These are phyloP conservation scores for Tieghemiomyces parasiticus DNA, from an alignment of 192 early-diverging fungal genomes.

Conservation along the genomic window DNA sequence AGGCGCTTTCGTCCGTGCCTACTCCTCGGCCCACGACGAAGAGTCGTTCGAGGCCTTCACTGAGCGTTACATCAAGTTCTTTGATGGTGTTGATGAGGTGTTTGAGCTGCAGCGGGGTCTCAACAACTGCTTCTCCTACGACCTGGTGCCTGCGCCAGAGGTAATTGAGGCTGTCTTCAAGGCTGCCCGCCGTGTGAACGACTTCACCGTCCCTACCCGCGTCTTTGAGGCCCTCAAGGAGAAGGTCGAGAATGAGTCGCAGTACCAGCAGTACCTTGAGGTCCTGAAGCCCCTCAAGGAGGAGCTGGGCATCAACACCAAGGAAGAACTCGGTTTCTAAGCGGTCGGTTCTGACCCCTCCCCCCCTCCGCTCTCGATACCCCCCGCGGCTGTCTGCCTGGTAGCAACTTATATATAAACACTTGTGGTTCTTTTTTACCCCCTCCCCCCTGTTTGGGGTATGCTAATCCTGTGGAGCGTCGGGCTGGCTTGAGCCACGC, in stretches of 20 bases:
- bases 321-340: constrained; percentile 75
- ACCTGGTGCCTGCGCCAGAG: constrained; percentile 82
- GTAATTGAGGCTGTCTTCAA: constrained; percentile 80
- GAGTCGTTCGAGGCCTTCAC: constrained; percentile 67
- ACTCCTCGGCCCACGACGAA: constrained; percentile 55
- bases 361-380: too few species aligned
- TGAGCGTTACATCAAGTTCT: constrained; percentile 66
- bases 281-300: constrained; percentile 74
- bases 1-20: constrained; percentile 27
- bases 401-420: too few species aligned
- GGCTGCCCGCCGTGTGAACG: constrained; percentile 85
- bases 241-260: constrained; percentile 68
- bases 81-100: constrained; percentile 77
- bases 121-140: constrained; percentile 94
- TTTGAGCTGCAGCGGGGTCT: constrained; percentile 96
- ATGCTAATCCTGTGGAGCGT: too few species aligned
- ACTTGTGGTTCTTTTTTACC: too few species aligned
- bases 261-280: constrained; percentile 82
- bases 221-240: constrained; percentile 88
- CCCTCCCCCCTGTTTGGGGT: too few species aligned
- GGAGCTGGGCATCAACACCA: constrained; percentile 79
- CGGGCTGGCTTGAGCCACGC: too few species aligned
- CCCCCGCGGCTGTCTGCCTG: too few species aligned
- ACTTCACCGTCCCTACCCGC: constrained; percentile 84
- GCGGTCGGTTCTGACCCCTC: background rate